These are phyloP conservation scores for Hypoxylon rickii DNA, from an alignment of 495 filamentous ascomycete species.

Conservation along the genomic window DNA sequence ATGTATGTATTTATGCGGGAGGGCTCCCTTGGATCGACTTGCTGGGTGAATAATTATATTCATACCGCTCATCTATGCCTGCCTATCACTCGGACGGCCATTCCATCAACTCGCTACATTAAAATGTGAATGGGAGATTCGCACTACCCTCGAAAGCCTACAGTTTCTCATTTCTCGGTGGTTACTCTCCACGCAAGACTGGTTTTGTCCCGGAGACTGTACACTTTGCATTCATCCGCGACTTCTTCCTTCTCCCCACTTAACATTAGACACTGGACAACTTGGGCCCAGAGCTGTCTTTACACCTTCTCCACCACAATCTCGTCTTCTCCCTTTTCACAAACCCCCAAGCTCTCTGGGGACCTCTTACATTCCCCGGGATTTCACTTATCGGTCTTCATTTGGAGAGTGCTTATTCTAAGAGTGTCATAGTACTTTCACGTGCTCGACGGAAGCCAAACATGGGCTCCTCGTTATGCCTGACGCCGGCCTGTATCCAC, in stretches of 20 bases:
- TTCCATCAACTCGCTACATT: no score
- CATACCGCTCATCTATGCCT: no score
- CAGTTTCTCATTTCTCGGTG: no score
- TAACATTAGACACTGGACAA: no score
- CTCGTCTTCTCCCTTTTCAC: background rate
- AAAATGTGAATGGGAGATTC: no score
- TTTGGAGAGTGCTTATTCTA: slow-evolving; percentile 1
- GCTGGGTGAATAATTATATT: no score
- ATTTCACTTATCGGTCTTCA: slow-evolving; percentile 10
- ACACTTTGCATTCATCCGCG: slow-evolving; percentile 24
- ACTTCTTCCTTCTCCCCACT: slow-evolving; percentile 19
- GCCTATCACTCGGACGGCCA: no score
- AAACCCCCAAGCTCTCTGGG: slow-evolving; percentile 1
- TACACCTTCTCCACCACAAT: background rate
- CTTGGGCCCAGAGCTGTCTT: background rate
- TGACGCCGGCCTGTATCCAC: slow-evolving; percentile 58
- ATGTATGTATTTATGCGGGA: background rate
- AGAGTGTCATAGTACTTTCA: slow-evolving; percentile 34
- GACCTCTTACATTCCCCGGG: background rate
- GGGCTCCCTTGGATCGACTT: background rate
- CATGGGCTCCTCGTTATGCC: slow-evolving; percentile 34
- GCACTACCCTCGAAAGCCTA: no score
- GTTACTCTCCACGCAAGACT: background rate
- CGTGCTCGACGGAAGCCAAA: slow-evolving; percentile 27
- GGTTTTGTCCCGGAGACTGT: slow-evolving; percentile 1